phyloP scores from a whole-genome alignment of 2,329 filamentous ascomycete genomes.

The Fusarium drepaniforme region DNA sequence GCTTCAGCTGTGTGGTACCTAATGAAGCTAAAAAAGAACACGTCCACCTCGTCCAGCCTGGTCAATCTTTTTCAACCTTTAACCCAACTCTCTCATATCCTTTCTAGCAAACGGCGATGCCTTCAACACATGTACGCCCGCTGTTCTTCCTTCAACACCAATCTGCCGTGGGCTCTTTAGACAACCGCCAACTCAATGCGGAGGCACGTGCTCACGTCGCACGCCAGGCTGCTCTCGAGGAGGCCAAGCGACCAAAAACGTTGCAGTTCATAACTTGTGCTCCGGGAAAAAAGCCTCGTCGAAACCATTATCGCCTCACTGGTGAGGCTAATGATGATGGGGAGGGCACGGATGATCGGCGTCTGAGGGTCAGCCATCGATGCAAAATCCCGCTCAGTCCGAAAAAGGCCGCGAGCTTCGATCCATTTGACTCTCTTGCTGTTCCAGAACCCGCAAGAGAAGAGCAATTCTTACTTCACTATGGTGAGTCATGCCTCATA shows the following conservation, averaged over 20 bases:
- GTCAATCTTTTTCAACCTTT: background rate
- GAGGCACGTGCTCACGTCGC: background rate
- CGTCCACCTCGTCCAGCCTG: background rate
- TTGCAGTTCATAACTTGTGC: background rate
- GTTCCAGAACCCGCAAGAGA: background rate
- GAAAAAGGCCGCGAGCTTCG: background rate
- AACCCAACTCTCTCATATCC: background rate
- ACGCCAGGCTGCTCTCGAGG: background rate
- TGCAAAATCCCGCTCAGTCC: background rate
- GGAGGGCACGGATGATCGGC: background rate
- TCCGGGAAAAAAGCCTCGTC: background rate
- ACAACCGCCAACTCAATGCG: background rate
- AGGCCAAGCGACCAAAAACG: background rate
- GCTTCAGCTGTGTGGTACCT: background rate
- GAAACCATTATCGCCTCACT: background rate
- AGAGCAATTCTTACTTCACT: background rate
- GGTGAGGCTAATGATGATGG: background rate
- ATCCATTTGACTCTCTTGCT: background rate
- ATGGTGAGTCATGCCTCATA: background rate
- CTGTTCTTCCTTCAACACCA: background rate
- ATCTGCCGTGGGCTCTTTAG: background rate
- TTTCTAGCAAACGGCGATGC: background rate
- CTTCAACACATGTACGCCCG: background rate
- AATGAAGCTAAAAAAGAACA: background rate
- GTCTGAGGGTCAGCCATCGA: background rate